phyloP scores from a whole-genome alignment of 441 rosid genomes.

The Hura crepitans region DNA sequence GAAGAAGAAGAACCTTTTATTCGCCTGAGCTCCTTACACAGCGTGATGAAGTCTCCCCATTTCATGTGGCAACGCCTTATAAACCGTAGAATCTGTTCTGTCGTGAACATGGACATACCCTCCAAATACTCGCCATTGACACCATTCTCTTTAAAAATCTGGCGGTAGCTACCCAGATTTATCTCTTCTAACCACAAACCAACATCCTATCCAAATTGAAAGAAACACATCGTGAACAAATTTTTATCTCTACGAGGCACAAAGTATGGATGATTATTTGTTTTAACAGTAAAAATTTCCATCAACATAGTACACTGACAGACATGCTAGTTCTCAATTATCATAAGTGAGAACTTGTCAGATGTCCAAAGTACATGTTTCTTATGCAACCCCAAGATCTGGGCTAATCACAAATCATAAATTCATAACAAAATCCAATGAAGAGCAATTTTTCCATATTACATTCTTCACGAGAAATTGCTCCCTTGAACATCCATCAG shows the following conservation, averaged over 20 bases:
- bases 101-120: conserved; percentile 99
- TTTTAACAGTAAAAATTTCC: neutral
- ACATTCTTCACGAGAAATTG: neutral
- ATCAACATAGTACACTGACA: neutral
- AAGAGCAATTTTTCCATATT: neutral
- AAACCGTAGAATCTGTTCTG: conserved; percentile 96
- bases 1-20: conserved; percentile 61
- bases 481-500: neutral
- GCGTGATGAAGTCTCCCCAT: conserved; percentile 98
- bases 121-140: conserved; percentile 96
- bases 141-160: conserved; percentile 83
- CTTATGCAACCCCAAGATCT: neutral
- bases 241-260: neutral
- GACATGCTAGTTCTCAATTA: neutral
- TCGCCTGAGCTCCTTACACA: conserved; percentile 95
- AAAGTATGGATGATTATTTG: neutral
- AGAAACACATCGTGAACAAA: neutral
- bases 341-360: neutral
- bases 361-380: neutral
- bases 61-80: conserved; percentile 99
- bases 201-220: conserved; percentile 60
- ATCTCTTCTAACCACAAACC: conserved; percentile 97
- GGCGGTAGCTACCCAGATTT: conserved; percentile 87
- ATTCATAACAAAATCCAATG: neutral
- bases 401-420: neutral